Conservation (phyloP, 768 basidiomycete genomes). For the Calocybe cyanea region DNA sequence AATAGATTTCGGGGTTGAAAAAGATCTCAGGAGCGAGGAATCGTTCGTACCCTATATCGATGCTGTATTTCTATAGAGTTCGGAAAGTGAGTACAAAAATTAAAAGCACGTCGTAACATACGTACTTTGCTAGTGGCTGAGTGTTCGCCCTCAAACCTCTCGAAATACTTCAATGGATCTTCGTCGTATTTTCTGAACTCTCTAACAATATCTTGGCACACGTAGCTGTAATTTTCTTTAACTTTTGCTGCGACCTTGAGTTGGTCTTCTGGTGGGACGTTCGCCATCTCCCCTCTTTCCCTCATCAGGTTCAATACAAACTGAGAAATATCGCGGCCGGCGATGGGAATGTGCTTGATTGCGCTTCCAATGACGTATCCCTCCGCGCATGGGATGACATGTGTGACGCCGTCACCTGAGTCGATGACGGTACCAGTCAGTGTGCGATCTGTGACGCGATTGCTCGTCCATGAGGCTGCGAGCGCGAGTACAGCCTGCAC, state of each 20-base stretch:
- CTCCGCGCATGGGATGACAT: slow-evolving; percentile 94
- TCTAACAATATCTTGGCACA: slow-evolving; percentile 98
- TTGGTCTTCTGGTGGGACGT: slow-evolving; percentile 96
- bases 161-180: slow-evolving; percentile 93
- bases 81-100: not conserved
- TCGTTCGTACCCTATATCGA: slow-evolving; percentile 97
- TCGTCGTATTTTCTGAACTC: slow-evolving; percentile 98
- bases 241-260: slow-evolving; percentile 87
- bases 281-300: slow-evolving; percentile 87
- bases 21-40: slow-evolving; percentile 99
- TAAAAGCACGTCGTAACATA: not conserved
- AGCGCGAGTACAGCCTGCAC: slow-evolving; percentile 98
- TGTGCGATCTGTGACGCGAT: slow-evolving; percentile 83
- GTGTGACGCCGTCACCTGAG: slow-evolving; percentile 98
- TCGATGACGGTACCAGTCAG: slow-evolving; percentile 98
- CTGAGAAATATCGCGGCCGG: slow-evolving; percentile 94
- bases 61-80: slow-evolving; percentile 71
- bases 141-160: slow-evolving; percentile 90
- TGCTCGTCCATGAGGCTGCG: slow-evolving; percentile 95
- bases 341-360: slow-evolving; percentile 98
- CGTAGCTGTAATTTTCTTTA: slow-evolving; percentile 98
- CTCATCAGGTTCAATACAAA: slow-evolving; percentile 95
- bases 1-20: slow-evolving; percentile 99
- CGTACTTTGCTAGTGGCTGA: slow-evolving; percentile 87
- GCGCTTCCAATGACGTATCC: slow-evolving; percentile 99